Percentiles rank a stretch among this genome's conserved stretches.
These are phyloP conservation scores for Pelargonium hybrid DNA, from an alignment of 441 rosid genomes.

Conservation along the genomic window DNA sequence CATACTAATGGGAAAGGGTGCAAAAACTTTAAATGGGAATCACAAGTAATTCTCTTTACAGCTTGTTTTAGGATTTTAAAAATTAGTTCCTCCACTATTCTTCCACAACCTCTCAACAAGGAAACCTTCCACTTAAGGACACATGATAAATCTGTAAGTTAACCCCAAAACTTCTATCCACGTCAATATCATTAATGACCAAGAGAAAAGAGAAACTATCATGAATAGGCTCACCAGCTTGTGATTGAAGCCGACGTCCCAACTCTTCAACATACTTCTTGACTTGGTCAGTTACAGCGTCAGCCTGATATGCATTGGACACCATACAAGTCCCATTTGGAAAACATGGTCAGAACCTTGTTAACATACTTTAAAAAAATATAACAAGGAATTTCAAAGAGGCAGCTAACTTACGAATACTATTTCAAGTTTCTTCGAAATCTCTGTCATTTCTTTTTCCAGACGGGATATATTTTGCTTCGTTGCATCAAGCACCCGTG, in stretches of 20 bases:
- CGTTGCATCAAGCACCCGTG: not conserved
- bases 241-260: not conserved
- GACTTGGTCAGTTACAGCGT: not conserved
- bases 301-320: not conserved
- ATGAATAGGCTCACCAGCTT: not conserved
- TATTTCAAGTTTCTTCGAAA: not conserved
- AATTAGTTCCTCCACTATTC: no score
- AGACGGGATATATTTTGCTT: not conserved
- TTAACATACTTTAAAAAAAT: not conserved
- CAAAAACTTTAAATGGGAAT: no score
- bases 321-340: not conserved
- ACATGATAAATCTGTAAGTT: no score
- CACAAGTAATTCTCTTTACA: no score
- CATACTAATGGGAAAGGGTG: not conserved
- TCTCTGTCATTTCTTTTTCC: not conserved
- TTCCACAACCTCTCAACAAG: no score
- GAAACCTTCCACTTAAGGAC: no score
- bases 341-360: not conserved
- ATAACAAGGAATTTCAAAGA: not conserved
- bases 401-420: not conserved
- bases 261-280: not conserved
- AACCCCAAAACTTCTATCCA: not conserved
- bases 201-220: no score
- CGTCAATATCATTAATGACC: not conserved
- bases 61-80: no score